Evolutionary conservation across 2,329 filamentous ascomycete species (phyloP).

Genomic region (Talaromyces marneffei): DNA sequence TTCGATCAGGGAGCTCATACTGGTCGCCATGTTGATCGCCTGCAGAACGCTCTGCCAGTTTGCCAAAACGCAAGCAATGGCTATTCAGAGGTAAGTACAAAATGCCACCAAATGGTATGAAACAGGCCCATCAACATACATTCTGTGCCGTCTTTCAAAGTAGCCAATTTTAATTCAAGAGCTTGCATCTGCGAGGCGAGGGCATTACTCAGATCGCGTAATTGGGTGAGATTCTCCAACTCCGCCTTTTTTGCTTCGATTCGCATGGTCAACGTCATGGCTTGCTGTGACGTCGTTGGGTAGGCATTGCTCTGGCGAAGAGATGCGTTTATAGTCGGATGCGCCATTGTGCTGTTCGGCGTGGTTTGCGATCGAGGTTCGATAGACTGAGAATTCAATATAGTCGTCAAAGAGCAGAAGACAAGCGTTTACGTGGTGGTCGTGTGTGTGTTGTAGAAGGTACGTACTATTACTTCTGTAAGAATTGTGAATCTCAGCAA

Average conservation of each 20-base stretch:
- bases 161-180: slow-evolving; percentile 56
- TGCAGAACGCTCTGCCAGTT: slow-evolving; percentile 63
- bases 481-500: neutral
- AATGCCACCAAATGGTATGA: neutral
- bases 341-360: neutral
- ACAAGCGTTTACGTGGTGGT: neutral
- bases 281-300: slow-evolving; percentile 39
- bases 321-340: slow-evolving; percentile 17
- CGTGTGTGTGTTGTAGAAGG: neutral
- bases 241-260: slow-evolving; percentile 60
- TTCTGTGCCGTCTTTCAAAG: slow-evolving; percentile 58
- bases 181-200: slow-evolving; percentile 59
- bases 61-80: slow-evolving; percentile 59
- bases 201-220: slow-evolving; percentile 57
- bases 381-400: neutral
- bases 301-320: slow-evolving; percentile 28
- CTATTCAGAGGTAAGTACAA: slow-evolving; percentile 29
- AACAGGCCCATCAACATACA: slow-evolving; percentile 31
- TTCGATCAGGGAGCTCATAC: slow-evolving; percentile 37
- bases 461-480: too few species aligned
- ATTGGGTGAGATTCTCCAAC: slow-evolving; percentile 56
- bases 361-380: neutral
- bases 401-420: neutral
- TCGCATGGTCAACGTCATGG: slow-evolving; percentile 53
- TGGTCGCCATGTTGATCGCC: slow-evolving; percentile 59